Base-by-base conservation (phyloP, 768 basidiomycete species). In the Coprinopsis strossmayeri region DNA sequence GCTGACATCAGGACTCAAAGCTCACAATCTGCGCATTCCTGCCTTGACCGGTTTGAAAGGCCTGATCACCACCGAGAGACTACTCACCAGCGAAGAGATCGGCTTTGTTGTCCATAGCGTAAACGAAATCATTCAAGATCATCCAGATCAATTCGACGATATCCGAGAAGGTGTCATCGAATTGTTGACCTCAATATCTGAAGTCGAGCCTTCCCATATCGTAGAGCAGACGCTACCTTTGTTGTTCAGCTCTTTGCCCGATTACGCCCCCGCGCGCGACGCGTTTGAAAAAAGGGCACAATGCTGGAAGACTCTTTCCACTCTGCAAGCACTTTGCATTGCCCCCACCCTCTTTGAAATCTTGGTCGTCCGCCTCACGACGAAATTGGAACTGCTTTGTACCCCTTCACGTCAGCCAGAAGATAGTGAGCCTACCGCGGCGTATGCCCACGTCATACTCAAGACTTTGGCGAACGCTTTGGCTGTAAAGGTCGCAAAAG, bases 391-490 rank as follows among this genome's bases (percentile, higher is more conserved):
- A 42, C 58, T 85, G 0, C 63, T 87, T n/a, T 82, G 81, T 54
- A 61, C 74, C 38, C 59, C 69, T 3, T 50, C 63, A 34, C 28
- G 49, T 2, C 56, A 53, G 10, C 62, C 52, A 3, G 60, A 60
- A 3, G 79, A 81, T 28, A 30, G 56, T 1, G 87, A 93, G 61
- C 75, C 81, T 11, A 67, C 64, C n/a, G 81, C 88, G 0, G 87
- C 91, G 10, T 98, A 95, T 60, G 83, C 81, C 1, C 90, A 92
- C 65, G 81, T 92, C 25, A 73, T 98, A 26, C 73, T 98, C 42
- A 70, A 76, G 42, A 79, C 86, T 0, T 65, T 98, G 5, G 71
- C 74, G 1, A 75, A 80, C 34, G 81, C 84, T 0, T 63, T 97
- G 13, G 58, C 58, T 3, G 58, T 55, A 25, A 78, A 78, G 57